Conservation (phyloP, 257 asterid genomes). For the Forsythia suspensa region DNA sequence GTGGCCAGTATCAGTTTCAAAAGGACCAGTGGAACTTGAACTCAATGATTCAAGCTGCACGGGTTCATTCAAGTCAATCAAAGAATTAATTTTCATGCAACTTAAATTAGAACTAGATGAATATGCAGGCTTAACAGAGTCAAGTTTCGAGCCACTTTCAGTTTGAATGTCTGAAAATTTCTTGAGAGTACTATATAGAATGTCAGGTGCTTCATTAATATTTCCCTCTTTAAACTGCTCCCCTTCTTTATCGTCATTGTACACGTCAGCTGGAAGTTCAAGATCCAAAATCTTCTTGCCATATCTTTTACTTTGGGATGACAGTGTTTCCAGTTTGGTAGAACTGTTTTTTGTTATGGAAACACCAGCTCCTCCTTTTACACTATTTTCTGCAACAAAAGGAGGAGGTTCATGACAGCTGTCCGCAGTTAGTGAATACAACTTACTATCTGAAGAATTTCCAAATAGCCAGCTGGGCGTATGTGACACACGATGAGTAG, state of each 20-base stretch:
- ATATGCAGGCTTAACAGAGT: constrained; percentile 26
- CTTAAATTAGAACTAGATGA: constrained; percentile 30
- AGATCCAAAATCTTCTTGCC: constrained; percentile 47
- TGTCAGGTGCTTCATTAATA: constrained; percentile 20
- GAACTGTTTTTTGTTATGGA: constrained; percentile 20
- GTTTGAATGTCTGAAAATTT: no score
- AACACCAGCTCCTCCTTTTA: constrained; percentile 19
- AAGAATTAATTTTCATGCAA: constrained; percentile 26
- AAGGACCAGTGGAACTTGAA: constrained; percentile 30
- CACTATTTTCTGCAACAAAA: constrained; percentile 17
- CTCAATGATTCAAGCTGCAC: constrained; percentile 33
- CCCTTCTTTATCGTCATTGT: constrained; percentile 32
- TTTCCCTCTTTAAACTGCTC: constrained; percentile 32
- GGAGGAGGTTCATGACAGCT: constrained; percentile 30
- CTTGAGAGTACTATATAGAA: constrained; percentile 13
- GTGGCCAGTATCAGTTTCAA: constrained; percentile 24
- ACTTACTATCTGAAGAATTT: constrained; percentile 22
- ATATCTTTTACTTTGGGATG: constrained; percentile 10
- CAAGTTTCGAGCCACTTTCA: constrained; percentile 22
- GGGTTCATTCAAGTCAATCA: constrained; percentile 75
- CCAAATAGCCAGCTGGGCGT: constrained; percentile 36
- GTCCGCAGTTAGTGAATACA: constrained; percentile 25
- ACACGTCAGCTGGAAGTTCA: constrained; percentile 43
- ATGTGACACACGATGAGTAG: constrained; percentile 34
- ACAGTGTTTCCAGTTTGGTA: constrained; percentile 27